Conservation (phyloP, 345 rosid genomes). For the Hypericum androsaemum region DNA sequence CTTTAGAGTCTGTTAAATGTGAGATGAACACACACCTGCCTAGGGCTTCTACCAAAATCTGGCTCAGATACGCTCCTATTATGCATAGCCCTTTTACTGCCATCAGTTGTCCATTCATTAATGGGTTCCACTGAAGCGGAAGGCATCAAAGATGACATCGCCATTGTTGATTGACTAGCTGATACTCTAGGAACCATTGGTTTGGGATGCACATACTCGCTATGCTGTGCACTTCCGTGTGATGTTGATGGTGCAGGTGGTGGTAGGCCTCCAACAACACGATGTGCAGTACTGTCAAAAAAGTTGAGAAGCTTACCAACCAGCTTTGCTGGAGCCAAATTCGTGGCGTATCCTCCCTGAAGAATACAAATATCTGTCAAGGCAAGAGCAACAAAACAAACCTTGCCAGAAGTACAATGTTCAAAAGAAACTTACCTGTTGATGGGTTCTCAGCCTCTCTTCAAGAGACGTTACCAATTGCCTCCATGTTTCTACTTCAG, state of each 20-base stretch:
- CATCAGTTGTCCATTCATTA: constrained; percentile 52
- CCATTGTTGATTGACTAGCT: constrained; percentile 67
- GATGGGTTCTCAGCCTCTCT: constrained; percentile 61
- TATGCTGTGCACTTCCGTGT: constrained; percentile 30
- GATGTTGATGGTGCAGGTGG: constrained; percentile 46
- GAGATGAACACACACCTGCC: constrained; percentile 40
- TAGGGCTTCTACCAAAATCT: constrained; percentile 62
- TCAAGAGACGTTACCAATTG: constrained; percentile 51
- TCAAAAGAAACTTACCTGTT: constrained; percentile 40
- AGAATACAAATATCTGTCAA: constrained; percentile 11
- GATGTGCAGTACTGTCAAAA: constrained; percentile 70
- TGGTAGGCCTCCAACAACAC: constrained; percentile 73
- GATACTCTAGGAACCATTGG: constrained; percentile 40
- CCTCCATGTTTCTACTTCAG: constrained; percentile 64
- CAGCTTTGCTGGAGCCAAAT: constrained; percentile 63
- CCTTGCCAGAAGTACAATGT: neutral
- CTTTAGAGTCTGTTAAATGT: neutral
- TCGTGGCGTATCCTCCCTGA: constrained; percentile 70
- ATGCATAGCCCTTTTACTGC: constrained; percentile 46
- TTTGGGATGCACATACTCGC: constrained; percentile 27
- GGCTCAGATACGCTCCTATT: constrained; percentile 83
- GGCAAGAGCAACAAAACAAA: neutral
- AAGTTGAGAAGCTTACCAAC: constrained; percentile 71
- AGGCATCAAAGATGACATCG: constrained; percentile 60
- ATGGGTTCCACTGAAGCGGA: constrained; percentile 73